Percentiles rank a stretch among this genome's conserved stretches.
Conservation (phyloP, 495 filamentous ascomycete genomes). For the Daldinia concentrica region DNA sequence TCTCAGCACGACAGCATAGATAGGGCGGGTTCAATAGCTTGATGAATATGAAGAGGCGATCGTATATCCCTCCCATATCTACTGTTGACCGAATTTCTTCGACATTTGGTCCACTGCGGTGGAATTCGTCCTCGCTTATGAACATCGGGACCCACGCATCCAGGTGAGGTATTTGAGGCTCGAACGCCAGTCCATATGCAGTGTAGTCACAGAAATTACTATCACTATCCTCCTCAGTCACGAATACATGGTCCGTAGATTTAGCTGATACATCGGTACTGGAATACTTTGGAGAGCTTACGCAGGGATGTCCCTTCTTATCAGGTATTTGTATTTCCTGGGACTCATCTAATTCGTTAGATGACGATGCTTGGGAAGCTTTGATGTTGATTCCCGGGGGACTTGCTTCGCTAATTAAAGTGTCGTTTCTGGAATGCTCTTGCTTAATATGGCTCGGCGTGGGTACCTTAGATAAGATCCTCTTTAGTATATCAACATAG, state of each 20-base stretch:
- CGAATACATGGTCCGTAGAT: neutral
- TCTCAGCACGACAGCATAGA: slow-evolving; percentile 12
- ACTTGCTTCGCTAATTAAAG: neutral
- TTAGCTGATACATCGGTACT: neutral
- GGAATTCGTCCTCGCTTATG: slow-evolving; percentile 9
- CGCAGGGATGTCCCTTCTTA: neutral
- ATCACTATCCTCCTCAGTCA: neutral
- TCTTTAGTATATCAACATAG: slow-evolving; percentile 3
- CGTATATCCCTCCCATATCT: neutral
- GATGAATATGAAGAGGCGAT: slow-evolving; percentile 5
- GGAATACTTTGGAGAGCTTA: neutral
- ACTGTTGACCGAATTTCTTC: neutral
- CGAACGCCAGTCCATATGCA: neutral
- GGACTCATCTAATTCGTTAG: neutral
- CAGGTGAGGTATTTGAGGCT: neutral
- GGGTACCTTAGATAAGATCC: neutral
- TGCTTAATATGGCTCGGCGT: neutral
- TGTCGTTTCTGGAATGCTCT: neutral
- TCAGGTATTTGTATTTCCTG: neutral
- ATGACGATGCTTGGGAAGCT: neutral
- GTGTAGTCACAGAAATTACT: neutral
- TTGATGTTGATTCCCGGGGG: neutral
- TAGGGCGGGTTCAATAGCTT: slow-evolving; percentile 10
- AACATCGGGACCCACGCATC: neutral
- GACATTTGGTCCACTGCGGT: neutral